Evolutionary conservation across 116 monocot genomes (phyloP).

Genomic region (Phalaenopsis hybrid): DNA sequence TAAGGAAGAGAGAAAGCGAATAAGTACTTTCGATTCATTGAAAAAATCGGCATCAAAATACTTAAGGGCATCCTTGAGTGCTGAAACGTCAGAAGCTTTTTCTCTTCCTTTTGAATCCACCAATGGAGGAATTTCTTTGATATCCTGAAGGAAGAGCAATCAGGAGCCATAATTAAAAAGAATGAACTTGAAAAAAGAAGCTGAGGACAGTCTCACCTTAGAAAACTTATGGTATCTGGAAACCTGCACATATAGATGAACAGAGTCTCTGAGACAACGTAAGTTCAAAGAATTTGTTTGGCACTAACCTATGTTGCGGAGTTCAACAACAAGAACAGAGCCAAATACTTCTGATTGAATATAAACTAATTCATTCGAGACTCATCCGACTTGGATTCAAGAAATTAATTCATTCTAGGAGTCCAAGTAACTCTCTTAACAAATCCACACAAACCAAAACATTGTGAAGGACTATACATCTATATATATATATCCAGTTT

Average conservation of each 20-base stretch:
- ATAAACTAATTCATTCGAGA: not conserved
- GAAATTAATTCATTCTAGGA: not conserved
- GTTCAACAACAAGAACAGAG: not conserved
- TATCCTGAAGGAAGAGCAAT: slow-evolving; percentile 27
- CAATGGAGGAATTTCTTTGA: slow-evolving; percentile 10
- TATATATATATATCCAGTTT: too few relatives aligned
- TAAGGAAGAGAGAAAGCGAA: not conserved
- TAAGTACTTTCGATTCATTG: slow-evolving; percentile 56
- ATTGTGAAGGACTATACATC: too few relatives aligned
- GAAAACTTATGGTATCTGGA: slow-evolving; percentile 50
- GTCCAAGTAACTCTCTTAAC: not conserved
- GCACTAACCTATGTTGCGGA: slow-evolving; percentile 26
- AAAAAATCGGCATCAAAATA: slow-evolving; percentile 68
- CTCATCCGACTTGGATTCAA: not conserved
- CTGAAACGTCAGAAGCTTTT: slow-evolving; percentile 15
- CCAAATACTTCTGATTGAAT: not conserved
- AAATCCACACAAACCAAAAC: too few relatives aligned
- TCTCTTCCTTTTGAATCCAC: slow-evolving; percentile 15
- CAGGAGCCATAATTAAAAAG: not conserved
- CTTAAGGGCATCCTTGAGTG: slow-evolving; percentile 40
- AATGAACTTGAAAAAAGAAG: not conserved
- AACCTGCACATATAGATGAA: slow-evolving; percentile 26
- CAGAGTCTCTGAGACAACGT: slow-evolving; percentile 17
- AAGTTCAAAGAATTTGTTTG: slow-evolving; percentile 21
- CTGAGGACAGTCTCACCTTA: slow-evolving; percentile 30